phyloP scores from a whole-genome alignment of 805 yeast species.

The Saturnispora bothae region DNA sequence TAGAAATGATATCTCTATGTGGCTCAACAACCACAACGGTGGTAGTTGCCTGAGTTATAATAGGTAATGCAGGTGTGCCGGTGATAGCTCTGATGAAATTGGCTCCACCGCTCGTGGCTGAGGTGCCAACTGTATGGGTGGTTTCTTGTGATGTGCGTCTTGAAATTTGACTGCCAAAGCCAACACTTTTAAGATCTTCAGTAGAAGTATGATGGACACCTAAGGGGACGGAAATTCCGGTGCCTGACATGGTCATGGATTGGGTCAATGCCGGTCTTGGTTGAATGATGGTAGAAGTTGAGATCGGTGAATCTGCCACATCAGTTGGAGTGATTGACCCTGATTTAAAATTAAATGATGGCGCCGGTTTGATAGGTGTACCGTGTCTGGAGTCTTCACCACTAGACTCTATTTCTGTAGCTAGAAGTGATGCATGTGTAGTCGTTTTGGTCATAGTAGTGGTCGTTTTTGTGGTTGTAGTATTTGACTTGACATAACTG shows the following conservation, averaged over 20 bases:
- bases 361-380: no score
- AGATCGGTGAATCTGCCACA: no score
- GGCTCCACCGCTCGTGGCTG: slow-evolving; percentile 6
- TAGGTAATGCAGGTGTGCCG: slow-evolving; percentile 28
- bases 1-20: no score
- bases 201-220: background rate
- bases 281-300: slow-evolving; percentile 4
- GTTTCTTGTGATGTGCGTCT: slow-evolving; percentile 14
- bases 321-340: no score
- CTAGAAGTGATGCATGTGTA: background rate
- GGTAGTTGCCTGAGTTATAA: slow-evolving; percentile 28
- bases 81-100: slow-evolving; percentile 24
- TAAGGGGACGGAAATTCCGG: no score
- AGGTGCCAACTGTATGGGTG: slow-evolving; percentile 3
- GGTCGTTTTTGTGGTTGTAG: slow-evolving; percentile 15
- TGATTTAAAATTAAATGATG: no score
- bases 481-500: slow-evolving; percentile 15
- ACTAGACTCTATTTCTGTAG: background rate
- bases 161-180: no score
- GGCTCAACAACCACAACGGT: no score
- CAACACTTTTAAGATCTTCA: no score
- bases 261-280: no score
- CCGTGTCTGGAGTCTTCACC: no score
- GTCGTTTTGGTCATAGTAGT: slow-evolving; percentile 7
- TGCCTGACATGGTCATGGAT: no score